Conservation (phyloP, 2,329 filamentous ascomycete genomes). For the Claviceps fusiformis region DNA sequence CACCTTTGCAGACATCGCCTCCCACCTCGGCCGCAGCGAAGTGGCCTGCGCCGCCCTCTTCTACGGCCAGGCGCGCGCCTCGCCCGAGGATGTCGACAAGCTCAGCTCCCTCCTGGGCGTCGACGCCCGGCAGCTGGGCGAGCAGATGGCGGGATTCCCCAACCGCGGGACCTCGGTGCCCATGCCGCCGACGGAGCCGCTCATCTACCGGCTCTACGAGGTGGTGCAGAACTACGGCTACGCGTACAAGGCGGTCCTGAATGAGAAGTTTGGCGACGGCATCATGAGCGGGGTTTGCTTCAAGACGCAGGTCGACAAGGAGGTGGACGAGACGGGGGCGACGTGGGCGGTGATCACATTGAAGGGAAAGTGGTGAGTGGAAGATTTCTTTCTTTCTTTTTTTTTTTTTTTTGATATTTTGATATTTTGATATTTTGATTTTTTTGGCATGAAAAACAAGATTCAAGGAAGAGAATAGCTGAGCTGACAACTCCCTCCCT, state of each 20-base stretch:
- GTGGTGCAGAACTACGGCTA: conserved; percentile 96
- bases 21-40: conserved; percentile 62
- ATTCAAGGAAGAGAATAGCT: no score
- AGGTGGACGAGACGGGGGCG: conserved; percentile 69
- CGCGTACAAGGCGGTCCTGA: conserved; percentile 86
- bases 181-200: conserved; percentile 25
- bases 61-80: conserved; percentile 73
- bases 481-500: no score
- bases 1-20: conserved; percentile 66
- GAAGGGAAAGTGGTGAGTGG: conserved; percentile 70
- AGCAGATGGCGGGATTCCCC: conserved; percentile 58
- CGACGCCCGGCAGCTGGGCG: conserved; percentile 38
- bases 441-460: no score
- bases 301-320: conserved; percentile 84
- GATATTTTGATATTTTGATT: no score
- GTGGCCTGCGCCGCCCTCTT: conserved; percentile 80
- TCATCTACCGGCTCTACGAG: conserved; percentile 82
- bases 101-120: conserved; percentile 54
- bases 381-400: no score
- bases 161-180: conserved; percentile 56
- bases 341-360: conserved; percentile 77
- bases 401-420: no score
- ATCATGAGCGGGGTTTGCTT: conserved; percentile 97
- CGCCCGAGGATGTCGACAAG: conserved; percentile 50
- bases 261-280: conserved; percentile 88